These are phyloP conservation scores for Lolium multiflorum DNA, from an alignment of 176 grass and related monocot species.

Conservation along the genomic window DNA sequence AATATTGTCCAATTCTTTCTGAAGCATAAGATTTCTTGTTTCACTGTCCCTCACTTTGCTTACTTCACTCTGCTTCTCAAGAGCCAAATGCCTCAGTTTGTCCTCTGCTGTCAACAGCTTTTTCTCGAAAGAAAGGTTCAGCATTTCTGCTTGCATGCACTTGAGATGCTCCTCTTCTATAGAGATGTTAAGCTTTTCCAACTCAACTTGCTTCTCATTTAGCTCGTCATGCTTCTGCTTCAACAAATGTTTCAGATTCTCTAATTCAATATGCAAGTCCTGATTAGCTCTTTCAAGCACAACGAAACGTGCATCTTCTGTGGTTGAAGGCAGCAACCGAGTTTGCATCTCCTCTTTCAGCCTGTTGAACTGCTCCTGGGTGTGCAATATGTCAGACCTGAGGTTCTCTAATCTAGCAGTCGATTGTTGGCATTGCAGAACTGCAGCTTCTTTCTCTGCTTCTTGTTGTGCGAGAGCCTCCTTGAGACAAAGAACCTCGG, in stretches of 20 bases:
- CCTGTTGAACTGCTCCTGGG: constrained; percentile 76
- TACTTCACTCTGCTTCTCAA: constrained; percentile 68
- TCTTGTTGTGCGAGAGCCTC: constrained; percentile 61
- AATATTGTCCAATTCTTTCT: constrained; percentile 58
- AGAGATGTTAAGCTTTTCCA: constrained; percentile 68
- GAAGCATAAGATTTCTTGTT: constrained; percentile 35
- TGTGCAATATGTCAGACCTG: constrained; percentile 69
- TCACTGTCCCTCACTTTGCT: constrained; percentile 45
- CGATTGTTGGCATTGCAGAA: constrained; percentile 69
- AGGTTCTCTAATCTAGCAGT: constrained; percentile 62
- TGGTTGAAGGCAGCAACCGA: constrained; percentile 35
- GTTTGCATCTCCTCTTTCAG: constrained; percentile 82
- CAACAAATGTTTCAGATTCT: constrained; percentile 57
- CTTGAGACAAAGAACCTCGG: constrained; percentile 58
- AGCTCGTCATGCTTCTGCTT: constrained; percentile 69
- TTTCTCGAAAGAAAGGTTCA: constrained; percentile 70
- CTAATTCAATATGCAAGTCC: constrained; percentile 58
- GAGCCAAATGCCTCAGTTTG: constrained; percentile 61
- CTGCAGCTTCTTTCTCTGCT: constrained; percentile 65
- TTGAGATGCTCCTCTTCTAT: constrained; percentile 77
- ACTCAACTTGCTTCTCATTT: constrained; percentile 66
- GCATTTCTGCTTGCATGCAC: constrained; percentile 80
- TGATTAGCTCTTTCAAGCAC: constrained; percentile 70
- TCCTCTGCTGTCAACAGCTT: constrained; percentile 58
- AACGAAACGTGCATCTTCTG: constrained; percentile 45